Conservation (phyloP, 495 filamentous ascomycete genomes). For the Echria macrotheca region DNA sequence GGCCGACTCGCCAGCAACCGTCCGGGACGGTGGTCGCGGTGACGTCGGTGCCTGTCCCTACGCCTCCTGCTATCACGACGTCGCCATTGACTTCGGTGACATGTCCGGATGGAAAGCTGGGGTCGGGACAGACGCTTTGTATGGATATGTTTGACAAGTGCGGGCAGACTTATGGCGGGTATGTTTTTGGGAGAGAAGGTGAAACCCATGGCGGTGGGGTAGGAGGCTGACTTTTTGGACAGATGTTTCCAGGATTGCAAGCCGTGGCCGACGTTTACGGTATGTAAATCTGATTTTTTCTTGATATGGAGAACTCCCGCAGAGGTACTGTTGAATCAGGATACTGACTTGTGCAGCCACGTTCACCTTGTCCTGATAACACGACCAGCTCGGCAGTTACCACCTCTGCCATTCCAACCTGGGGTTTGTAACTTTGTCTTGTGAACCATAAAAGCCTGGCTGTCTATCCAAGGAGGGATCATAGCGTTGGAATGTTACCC, state of each 20-base stretch:
- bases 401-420: too few relatives aligned
- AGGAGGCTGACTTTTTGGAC: background rate
- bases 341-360: too few relatives aligned
- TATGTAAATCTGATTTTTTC: too few relatives aligned
- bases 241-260: slow-evolving; percentile 24
- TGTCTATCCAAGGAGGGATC: too few relatives aligned
- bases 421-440: too few relatives aligned
- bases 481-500: too few relatives aligned
- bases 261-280: background rate
- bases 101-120: slow-evolving; percentile 22
- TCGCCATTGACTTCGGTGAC: slow-evolving; percentile 19
- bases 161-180: background rate
- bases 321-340: too few relatives aligned
- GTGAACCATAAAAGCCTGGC: too few relatives aligned
- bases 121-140: background rate
- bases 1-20: background rate
- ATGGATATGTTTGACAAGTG: background rate
- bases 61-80: slow-evolving; percentile 13
- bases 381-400: too few relatives aligned
- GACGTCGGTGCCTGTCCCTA: background rate
- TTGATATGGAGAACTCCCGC: too few relatives aligned
- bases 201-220: background rate
- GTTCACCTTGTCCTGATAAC: too few relatives aligned
- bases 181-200: background rate
- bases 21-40: background rate